Base-by-base conservation (phyloP, 495 filamentous ascomycete species). In the Penicillium subrubescens region DNA sequence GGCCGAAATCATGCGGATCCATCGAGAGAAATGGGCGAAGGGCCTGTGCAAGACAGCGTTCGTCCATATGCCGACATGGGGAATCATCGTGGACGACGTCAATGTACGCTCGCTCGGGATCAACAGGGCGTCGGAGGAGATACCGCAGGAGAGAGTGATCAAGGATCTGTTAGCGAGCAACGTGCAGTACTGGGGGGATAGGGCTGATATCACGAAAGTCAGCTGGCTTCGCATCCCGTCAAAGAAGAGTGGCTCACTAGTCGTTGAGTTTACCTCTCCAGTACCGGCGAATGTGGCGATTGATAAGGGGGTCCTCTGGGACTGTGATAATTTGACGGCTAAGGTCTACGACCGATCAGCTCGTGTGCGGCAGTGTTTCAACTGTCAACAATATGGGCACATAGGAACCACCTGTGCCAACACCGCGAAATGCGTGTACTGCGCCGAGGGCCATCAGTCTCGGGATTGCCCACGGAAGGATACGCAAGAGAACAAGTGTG, bases 391-490 rank as follows among this genome's bases (percentile, higher is more conserved):
- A 48, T 62, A 34, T 48, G 51, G 60, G 5, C 51, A 62, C 25
- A 62, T 62, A 56, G 60, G 60, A 46, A 55, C 35, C 23, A 44
- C 51, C 60, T 62, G 37, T 27, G 12, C 60, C 27, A 35, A 56
- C 0, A 10, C 17, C 39, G 25, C 27, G 0, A 48, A 2, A 15
- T 56, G 51, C 15, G 60, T 62, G 5, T 62, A 48, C 23, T 62
- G 51, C 10, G 34, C 60, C 5, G 51, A 33, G 15, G 29, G 31
- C 14, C 51, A 62, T 41, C 51, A 44, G 5, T 56, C 60, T 62
- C 50, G 51, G 23, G 60, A 62, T 31, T 62, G 51, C 27, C 15
- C 35, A 0, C 0, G 8, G 31, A 27, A 21, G 8, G 17, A 23
- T 14, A 25, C 21, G 2, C 17, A 23, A 1, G 60, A 34, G 3